phyloP scores from a whole-genome alignment of 192 early-diverging fungal species.

The Mortierella antarctica region DNA sequence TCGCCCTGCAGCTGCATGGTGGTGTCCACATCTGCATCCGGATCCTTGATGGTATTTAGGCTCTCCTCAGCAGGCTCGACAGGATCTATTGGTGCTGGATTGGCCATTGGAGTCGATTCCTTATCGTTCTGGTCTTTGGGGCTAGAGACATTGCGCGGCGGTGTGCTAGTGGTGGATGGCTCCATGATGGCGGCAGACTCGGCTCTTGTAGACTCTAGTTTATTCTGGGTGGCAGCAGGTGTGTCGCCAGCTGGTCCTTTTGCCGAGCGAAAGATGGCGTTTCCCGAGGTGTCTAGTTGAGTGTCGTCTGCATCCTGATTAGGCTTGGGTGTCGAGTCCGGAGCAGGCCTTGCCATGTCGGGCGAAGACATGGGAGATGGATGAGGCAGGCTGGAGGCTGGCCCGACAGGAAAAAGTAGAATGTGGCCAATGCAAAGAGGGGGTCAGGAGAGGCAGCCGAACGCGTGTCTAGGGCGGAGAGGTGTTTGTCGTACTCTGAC shows the following conservation, averaged over 20 bases:
- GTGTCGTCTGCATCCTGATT: constrained; percentile 3
- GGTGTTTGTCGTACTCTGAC: no score
- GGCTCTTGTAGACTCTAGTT: neutral
- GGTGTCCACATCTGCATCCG: neutral
- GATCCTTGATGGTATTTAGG: neutral
- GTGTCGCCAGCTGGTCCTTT: neutral
- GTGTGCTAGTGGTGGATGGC: no score
- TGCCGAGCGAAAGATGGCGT: no score
- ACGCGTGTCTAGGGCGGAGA: no score
- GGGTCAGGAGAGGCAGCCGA: neutral
- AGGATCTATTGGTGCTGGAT: neutral
- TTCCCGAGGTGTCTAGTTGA: neutral
- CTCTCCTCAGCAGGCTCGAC: neutral
- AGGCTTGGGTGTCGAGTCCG: neutral
- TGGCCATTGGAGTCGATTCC: neutral
- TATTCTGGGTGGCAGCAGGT: neutral
- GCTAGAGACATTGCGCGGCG: neutral
- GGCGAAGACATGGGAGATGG: constrained; percentile 24
- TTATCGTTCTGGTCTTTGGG: neutral
- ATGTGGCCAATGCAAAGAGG: neutral
- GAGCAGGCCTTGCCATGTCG: constrained; percentile 12
- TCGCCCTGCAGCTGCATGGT: neutral
- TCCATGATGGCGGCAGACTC: neutral
- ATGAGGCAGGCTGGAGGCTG: no score
- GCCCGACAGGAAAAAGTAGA: neutral